A percentile compares a stretch with the other conserved stretches of the same genome.
Conservation (phyloP, 345 rosid species). For the Melastoma malabathricum region DNA sequence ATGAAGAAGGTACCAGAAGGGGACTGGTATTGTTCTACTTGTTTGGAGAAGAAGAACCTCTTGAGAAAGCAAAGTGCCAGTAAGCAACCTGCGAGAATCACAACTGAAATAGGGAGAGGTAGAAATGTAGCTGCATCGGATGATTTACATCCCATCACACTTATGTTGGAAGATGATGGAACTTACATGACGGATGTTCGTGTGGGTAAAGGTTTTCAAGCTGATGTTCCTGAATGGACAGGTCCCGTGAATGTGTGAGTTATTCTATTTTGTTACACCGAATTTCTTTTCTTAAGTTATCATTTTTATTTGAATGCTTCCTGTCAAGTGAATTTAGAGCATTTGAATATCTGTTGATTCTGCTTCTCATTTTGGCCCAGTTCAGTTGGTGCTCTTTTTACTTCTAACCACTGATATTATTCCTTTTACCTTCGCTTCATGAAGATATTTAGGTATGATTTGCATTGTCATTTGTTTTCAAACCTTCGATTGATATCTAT, state of each 20-base stretch:
- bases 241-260: slow-evolving; percentile 55
- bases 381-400: no score
- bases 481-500: no score
- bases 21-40: slow-evolving; percentile 78
- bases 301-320: no score
- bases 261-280: slow-evolving; percentile 1
- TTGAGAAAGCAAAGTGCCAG: slow-evolving; percentile 16
- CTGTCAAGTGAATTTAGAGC: slow-evolving; percentile 1
- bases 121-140: slow-evolving; percentile 18
- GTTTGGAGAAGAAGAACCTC: slow-evolving; percentile 42
- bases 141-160: slow-evolving; percentile 22
- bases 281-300: not conserved
- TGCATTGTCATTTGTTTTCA: no score
- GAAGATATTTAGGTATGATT: no score
- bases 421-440: no score
- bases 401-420: no score
- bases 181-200: slow-evolving; percentile 40
- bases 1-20: slow-evolving; percentile 34
- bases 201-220: slow-evolving; percentile 82
- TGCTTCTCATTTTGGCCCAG: no score
- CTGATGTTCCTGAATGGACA: slow-evolving; percentile 73
- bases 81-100: slow-evolving; percentile 23
- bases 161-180: slow-evolving; percentile 41
- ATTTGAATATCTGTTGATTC: no score
- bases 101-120: slow-evolving; percentile 18